Conservation (phyloP, 1,139 yeast genomes). For the Taphrina populina region DNA sequence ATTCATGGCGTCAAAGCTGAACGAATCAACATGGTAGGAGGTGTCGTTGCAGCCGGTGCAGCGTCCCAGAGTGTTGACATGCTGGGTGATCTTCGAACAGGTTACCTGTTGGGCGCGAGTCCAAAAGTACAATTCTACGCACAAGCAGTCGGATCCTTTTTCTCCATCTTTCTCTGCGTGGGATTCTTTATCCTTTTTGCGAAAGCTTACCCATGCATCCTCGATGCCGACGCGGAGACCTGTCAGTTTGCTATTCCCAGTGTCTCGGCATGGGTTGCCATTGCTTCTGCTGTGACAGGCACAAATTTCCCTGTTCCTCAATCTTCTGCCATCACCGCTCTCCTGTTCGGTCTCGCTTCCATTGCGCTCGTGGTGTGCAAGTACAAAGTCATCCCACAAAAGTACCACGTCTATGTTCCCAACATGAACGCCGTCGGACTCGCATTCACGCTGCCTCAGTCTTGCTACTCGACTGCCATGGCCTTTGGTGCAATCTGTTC, state of each 20-base stretch:
- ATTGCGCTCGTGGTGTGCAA: conserved; percentile 17
- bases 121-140: conserved; percentile 34
- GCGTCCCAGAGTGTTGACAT: conserved; percentile 36
- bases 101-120: conserved; percentile 33
- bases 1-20: conserved; percentile 25
- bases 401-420: conserved; percentile 24
- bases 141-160: conserved; percentile 32
- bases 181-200: conserved; percentile 34
- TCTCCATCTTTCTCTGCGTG: conserved; percentile 32
- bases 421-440: conserved; percentile 36
- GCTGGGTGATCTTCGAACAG: conserved; percentile 35
- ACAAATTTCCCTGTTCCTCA: conserved; percentile 27
- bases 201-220: conserved; percentile 35
- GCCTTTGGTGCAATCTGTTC: conserved; percentile 32
- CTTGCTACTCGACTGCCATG: conserved; percentile 35
- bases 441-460: conserved; percentile 35
- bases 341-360: conserved; percentile 30
- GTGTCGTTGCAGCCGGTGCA: conserved; percentile 34
- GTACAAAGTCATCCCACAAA: conserved; percentile 26
- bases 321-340: conserved; percentile 26
- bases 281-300: conserved; percentile 34
- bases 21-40: conserved; percentile 34
- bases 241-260: conserved; percentile 33
- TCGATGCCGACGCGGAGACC: conserved; percentile 17
- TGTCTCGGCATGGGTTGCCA: conserved; percentile 34